Base-by-base conservation (phyloP, 2,329 filamentous ascomycete genomes). In the Aspergillus amoenus region DNA sequence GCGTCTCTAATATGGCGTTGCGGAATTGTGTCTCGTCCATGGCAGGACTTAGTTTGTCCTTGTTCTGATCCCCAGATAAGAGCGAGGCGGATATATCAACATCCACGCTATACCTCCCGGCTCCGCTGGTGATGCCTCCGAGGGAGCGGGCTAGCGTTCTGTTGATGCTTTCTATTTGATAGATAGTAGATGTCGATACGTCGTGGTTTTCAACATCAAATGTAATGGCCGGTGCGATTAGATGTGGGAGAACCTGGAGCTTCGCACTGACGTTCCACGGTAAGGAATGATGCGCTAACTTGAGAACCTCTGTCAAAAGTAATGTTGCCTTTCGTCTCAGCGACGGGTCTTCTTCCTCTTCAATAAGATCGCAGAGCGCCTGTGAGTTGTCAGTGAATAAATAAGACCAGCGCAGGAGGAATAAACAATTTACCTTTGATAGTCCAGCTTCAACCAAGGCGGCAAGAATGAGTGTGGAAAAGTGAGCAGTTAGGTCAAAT, bases 161-260 rank as follows among this genome's bases (percentile, higher is more conserved):
- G 72, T 93, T 99, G 64, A 99, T 92, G 70, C 93, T 97, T 76
- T 96, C 96, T 53, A 99, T 96, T 71, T 97, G 94, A 68, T 97
- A 99, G 12, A 99, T 91, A 17, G 95, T 95, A 7, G 91, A 88
- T 7, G 91, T 93, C 6, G 93, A 91, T 56, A 89, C 81, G 64
- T 93, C 93, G 54, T 91, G 87, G 22, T 86, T 83, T 30, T 93
- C 85, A 18, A 86, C 81, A 21, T 84, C 80, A 65, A 93, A 91
- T 34, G 86, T 83, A 2, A 90, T 83, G 4, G 93, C 91, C 0
- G 88, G 86, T 6, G 88, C 82, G 67, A 99, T 89, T 1, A 97
- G 81, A 60, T 93, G 88, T 0, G 94, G 94, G 17, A 99, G 83
- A 5, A 96, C 84, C 69, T 99, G 94, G 22, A 99, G 79, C 47